A percentile compares a stretch with the other conserved stretches of the same genome.
Evolutionary conservation across 495 filamentous ascomycete species (phyloP).

Genomic region (Aspergillus campestris): DNA sequence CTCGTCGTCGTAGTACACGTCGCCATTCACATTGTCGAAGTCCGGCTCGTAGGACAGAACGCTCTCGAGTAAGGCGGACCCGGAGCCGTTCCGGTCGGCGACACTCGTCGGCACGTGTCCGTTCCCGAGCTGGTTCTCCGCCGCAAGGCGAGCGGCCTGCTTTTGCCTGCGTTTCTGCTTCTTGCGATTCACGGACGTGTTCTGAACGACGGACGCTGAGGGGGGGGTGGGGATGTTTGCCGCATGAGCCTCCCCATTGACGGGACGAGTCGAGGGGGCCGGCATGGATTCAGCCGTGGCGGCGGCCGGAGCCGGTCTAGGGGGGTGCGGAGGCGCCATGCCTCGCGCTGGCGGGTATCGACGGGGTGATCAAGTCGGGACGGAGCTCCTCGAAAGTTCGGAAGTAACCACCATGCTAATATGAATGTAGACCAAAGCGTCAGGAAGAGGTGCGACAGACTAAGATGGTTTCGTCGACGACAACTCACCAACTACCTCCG

Average conservation of each 20-base stretch:
- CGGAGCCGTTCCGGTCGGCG: conserved; percentile 12
- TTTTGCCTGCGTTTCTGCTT: conserved; percentile 83
- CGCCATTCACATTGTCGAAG: conserved; percentile 14
- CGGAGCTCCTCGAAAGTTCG: conserved; percentile 6
- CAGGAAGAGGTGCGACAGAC: conserved; percentile 4
- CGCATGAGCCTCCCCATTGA: conserved; percentile 25
- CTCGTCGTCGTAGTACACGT: conserved; percentile 13
- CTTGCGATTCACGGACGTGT: conserved; percentile 68
- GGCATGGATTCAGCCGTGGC: conserved; percentile 28
- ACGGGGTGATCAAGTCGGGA: background rate
- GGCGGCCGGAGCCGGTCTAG: conserved; percentile 15
- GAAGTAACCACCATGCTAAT: conserved; percentile 11
- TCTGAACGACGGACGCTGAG: conserved; percentile 19
- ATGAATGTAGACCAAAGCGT: conserved; percentile 11
- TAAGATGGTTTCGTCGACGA: background rate
- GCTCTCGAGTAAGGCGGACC: conserved; percentile 10
- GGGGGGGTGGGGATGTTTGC: conserved; percentile 20
- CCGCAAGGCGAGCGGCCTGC: conserved; percentile 62
- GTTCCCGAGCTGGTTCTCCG: conserved; percentile 32
- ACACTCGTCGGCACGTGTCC: conserved; percentile 17
- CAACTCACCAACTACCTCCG: too few species aligned
- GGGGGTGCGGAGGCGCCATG: conserved; percentile 20
- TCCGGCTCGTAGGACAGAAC: conserved; percentile 26
- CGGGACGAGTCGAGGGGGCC: conserved; percentile 25
- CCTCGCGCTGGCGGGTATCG: background rate